Conservation (phyloP, 2,329 filamentous ascomycete genomes). For the Alternaria tenuissima region DNA sequence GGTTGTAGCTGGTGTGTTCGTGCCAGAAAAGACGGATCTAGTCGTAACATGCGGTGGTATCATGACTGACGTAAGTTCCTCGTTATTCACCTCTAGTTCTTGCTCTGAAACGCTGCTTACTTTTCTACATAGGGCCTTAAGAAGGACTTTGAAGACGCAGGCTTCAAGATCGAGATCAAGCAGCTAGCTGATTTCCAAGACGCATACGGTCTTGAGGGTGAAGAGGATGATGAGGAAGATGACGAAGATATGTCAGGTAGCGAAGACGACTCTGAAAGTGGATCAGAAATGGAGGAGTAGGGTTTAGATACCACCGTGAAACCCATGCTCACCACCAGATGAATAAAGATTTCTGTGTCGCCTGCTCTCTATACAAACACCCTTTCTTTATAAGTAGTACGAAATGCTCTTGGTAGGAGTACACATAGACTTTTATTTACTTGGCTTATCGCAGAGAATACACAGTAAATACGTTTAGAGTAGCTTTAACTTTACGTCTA, state of each 20-base stretch:
- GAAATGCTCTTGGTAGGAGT: not conserved
- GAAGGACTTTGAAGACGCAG: constrained; percentile 75
- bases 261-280: constrained; percentile 30
- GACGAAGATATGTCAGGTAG: constrained; percentile 66
- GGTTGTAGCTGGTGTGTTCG: constrained; percentile 81
- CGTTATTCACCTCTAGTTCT: not conserved
- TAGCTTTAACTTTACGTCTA: not conserved
- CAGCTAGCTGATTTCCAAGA: constrained; percentile 84
- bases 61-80: constrained; percentile 77
- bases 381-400: not conserved
- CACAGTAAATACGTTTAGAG: not conserved
- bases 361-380: no score
- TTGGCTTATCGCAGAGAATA: not conserved
- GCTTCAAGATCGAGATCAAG: constrained; percentile 80
- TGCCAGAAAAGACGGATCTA: constrained; percentile 80
- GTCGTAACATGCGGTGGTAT: constrained; percentile 87
- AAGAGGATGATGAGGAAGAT: constrained; percentile 63
- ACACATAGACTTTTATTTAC: not conserved
- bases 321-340: not conserved
- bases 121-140: constrained; percentile 68
- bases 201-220: constrained; percentile 80
- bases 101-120: constrained; percentile 4
- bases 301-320: not conserved
- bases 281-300: constrained; percentile 40
- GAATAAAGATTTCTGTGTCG: not conserved